These are phyloP conservation scores for Fraxinus angustifolia DNA, from an alignment of 305 asterid genomes.

Conservation along the genomic window DNA sequence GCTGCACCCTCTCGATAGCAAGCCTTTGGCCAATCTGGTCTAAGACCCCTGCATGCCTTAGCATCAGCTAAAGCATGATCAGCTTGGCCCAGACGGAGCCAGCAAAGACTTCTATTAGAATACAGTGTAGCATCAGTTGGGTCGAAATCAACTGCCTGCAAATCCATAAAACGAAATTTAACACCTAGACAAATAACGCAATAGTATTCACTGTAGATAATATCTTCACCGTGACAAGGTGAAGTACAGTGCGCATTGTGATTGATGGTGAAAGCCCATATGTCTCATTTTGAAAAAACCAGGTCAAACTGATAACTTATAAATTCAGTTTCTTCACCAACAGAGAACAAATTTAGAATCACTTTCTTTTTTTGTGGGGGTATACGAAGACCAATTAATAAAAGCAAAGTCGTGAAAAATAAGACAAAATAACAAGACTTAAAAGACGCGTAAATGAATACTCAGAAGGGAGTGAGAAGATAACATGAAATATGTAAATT, in stretches of 20 bases:
- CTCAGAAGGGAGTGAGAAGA: neutral
- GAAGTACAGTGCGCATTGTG: neutral
- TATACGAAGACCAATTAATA: neutral
- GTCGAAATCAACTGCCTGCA: slow-evolving; percentile 85
- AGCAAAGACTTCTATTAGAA: slow-evolving; percentile 78
- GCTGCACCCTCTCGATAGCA: slow-evolving; percentile 98
- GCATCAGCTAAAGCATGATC: slow-evolving; percentile 86
- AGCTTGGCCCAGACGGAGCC: slow-evolving; percentile 89
- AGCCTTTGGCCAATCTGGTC: slow-evolving; percentile 96
- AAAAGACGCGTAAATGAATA: neutral
- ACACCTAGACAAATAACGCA: neutral
- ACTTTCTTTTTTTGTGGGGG: neutral
- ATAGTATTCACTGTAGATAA: neutral
- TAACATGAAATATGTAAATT: neutral
- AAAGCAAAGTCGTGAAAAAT: neutral
- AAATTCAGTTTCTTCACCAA: neutral
- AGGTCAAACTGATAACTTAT: neutral
- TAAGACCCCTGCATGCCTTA: slow-evolving; percentile 64
- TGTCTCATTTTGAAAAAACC: neutral
- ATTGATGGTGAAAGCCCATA: neutral
- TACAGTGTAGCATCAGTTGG: slow-evolving; percentile 68
- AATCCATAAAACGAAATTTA: neutral
- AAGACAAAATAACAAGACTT: neutral
- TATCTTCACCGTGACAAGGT: neutral
- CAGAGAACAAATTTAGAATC: neutral